Evolutionary conservation across 2,329 filamentous ascomycete species (phyloP).

Genomic region (Diaporthe eres): DNA sequence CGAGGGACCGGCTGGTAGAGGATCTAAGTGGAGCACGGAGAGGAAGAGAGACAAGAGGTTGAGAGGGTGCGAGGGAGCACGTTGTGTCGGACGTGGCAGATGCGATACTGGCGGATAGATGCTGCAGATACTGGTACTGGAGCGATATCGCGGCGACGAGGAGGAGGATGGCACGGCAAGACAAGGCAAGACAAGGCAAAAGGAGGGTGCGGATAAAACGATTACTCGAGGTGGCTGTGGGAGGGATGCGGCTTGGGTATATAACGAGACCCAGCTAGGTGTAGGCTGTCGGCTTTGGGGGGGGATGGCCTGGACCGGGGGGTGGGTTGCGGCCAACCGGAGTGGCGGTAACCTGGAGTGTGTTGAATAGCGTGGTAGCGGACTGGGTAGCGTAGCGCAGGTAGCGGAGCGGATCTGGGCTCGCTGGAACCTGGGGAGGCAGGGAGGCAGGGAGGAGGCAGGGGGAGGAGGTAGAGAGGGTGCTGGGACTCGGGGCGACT

Average conservation of each 20-base stretch:
- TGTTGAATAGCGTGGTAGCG: slow-evolving; percentile 21
- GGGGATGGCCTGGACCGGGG: slow-evolving; percentile 1
- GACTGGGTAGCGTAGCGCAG: slow-evolving; percentile 17
- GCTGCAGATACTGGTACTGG: slow-evolving; percentile 3
- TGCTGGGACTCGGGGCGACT: slow-evolving; percentile 2
- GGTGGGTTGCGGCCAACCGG: slow-evolving; percentile 27
- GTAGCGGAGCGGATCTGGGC: slow-evolving; percentile 30
- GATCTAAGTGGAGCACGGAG: not conserved
- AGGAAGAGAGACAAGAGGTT: not conserved
- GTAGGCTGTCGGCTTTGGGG: slow-evolving; percentile 13
- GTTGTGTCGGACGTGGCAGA: slow-evolving; percentile 39
- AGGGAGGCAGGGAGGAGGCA: not conserved
- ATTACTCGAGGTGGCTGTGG: slow-evolving; percentile 10
- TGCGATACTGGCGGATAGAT: slow-evolving; percentile 4
- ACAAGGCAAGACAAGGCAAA: slow-evolving; percentile 17
- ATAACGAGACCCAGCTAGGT: slow-evolving; percentile 25
- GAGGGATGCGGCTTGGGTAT: slow-evolving; percentile 34
- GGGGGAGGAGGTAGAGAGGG: not conserved
- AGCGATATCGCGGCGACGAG: slow-evolving; percentile 19
- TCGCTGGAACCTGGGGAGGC: slow-evolving; percentile 24
- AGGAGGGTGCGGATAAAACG: slow-evolving; percentile 38
- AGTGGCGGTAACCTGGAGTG: slow-evolving; percentile 25
- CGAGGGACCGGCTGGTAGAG: not conserved
- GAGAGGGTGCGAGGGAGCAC: slow-evolving; percentile 11
- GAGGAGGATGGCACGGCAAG: slow-evolving; percentile 25